Evolutionary conservation across 805 yeast species (phyloP).

Genomic region (Hanseniaspora osmophila): DNA sequence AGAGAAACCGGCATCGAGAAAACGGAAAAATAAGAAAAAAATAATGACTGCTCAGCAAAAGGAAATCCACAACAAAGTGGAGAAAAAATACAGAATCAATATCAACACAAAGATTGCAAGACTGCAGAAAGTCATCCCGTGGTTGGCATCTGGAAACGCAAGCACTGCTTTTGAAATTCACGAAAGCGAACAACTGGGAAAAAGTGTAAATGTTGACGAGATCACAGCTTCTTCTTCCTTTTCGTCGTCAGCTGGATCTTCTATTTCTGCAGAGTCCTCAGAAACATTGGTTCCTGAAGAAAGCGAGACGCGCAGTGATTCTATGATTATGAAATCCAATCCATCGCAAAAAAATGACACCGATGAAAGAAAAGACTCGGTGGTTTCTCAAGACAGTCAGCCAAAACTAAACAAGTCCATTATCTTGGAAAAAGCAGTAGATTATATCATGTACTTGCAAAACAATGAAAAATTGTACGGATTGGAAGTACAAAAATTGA

Average conservation of each 20-base stretch:
- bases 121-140: constrained; percentile 51
- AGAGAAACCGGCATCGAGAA: constrained; percentile 9
- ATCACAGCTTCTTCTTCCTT: neutral
- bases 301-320: neutral
- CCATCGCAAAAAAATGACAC: neutral
- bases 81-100: constrained; percentile 55
- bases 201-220: neutral
- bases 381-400: constrained; percentile 7
- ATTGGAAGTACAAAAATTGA: constrained; percentile 21
- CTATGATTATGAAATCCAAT: neutral
- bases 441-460: constrained; percentile 41
- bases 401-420: constrained; percentile 48
- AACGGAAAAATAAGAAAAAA: constrained; percentile 37
- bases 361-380: constrained; percentile 2
- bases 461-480: constrained; percentile 28
- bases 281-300: constrained; percentile 1
- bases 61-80: constrained; percentile 61
- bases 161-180: constrained; percentile 40
- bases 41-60: constrained; percentile 46
- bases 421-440: constrained; percentile 56
- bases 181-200: constrained; percentile 2
- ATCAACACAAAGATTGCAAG: constrained; percentile 60
- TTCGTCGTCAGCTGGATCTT: neutral
- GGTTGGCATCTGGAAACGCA: constrained; percentile 42
- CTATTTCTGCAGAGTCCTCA: neutral